Conservation (phyloP, 441 rosid genomes). For the Erodium texanum region DNA sequence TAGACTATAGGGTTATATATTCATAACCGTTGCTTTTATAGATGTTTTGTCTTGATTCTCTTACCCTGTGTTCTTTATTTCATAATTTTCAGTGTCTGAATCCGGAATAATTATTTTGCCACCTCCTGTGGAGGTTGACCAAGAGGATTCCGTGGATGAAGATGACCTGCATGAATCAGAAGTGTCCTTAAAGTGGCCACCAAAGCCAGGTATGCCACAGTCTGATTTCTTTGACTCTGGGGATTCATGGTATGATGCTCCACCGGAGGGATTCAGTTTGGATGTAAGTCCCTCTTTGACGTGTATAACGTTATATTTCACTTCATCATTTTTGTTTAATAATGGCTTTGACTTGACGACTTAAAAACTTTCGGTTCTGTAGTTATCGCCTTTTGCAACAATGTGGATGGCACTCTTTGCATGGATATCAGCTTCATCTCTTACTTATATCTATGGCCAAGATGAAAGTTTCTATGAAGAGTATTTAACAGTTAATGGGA, state of each 20-base stretch:
- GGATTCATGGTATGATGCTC: conserved; percentile 76
- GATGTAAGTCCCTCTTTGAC: conserved; percentile 36
- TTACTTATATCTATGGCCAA: conserved; percentile 76
- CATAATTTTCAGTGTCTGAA: conserved; percentile 39
- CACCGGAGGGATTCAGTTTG: conserved; percentile 76
- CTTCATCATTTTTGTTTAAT: conserved; percentile 13
- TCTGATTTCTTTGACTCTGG: conserved; percentile 60
- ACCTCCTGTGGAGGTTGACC: conserved; percentile 26
- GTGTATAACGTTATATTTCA: conserved; percentile 1
- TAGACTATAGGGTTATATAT: not conserved
- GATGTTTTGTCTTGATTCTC: not conserved
- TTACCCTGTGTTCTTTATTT: not conserved
- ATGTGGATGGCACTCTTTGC: conserved; percentile 83
- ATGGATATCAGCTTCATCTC: conserved; percentile 79
- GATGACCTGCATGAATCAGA: conserved; percentile 32
- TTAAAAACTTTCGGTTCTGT: conserved; percentile 14
- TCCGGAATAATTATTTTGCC: conserved; percentile 70
- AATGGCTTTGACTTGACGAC: too few relatives aligned
- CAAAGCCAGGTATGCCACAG: conserved; percentile 45
- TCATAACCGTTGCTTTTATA: not conserved
- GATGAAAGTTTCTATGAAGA: conserved; percentile 70
- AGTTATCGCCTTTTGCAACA: conserved; percentile 80
- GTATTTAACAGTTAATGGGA: conserved; percentile 53
- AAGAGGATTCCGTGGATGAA: conserved; percentile 30
- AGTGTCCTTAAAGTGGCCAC: conserved; percentile 51